Conservation (phyloP, 2,329 filamentous ascomycete genomes). For the Talaromyces atroroseus region DNA sequence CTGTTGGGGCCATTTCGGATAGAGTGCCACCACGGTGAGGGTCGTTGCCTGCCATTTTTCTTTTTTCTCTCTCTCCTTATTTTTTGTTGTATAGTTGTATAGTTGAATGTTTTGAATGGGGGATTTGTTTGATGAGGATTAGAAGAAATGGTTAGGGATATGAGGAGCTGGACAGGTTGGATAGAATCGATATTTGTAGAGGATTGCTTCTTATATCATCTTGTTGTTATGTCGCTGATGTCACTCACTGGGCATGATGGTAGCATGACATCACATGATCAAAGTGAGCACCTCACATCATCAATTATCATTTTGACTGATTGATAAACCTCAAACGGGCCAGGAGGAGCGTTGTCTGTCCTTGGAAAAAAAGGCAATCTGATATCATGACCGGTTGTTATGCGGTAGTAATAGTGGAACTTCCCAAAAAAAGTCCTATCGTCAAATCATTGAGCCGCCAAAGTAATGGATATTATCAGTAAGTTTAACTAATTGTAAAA, state of each 20-base stretch:
- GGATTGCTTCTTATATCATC: neutral
- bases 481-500: neutral
- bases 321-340: neutral
- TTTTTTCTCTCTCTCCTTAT: too few relatives aligned
- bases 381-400: neutral
- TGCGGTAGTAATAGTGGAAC: too few relatives aligned
- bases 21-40: constrained; percentile 26
- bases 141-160: neutral
- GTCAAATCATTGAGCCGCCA: neutral
- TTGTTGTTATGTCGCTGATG: neutral
- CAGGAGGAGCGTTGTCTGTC: too few relatives aligned
- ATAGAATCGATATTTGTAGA: neutral
- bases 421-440: neutral
- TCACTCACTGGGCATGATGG: constrained; percentile 10
- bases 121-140: neutral
- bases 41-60: constrained; percentile 15
- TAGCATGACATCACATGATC: constrained; percentile 10
- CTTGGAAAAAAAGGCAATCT: neutral
- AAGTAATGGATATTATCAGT: neutral
- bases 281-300: neutral
- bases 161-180: neutral
- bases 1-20: constrained; percentile 26
- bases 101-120: neutral
- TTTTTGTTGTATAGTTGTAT: neutral
- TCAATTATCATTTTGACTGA: neutral